Evolutionary conservation across 2,329 filamentous ascomycete genomes (phyloP).

Genomic region (Talaromyces sp.): DNA sequence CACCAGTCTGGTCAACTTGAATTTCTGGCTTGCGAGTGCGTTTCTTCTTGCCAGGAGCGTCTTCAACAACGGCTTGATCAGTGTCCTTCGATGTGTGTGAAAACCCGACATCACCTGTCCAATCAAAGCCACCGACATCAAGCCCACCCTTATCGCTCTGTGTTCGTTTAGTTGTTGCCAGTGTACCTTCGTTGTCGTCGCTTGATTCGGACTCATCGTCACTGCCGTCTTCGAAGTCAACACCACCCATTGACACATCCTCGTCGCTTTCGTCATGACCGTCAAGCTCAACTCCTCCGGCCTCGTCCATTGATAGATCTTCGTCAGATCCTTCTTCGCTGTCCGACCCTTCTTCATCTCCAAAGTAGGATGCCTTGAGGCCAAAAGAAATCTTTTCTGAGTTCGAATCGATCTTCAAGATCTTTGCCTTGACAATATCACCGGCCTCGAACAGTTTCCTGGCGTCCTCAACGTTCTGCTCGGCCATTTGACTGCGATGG

Average conservation of each 20-base stretch:
- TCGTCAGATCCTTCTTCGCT: conserved; percentile 43
- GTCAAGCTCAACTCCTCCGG: conserved; percentile 29
- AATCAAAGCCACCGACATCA: conserved; percentile 77
- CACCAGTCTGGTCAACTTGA: conserved; percentile 84
- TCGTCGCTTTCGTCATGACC: conserved; percentile 35
- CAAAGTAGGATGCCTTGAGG: conserved; percentile 88
- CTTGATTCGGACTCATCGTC: conserved; percentile 46
- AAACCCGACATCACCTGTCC: conserved; percentile 62
- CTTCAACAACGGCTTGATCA: conserved; percentile 50
- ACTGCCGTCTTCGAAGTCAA: conserved; percentile 43
- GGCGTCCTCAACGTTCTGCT: conserved; percentile 76
- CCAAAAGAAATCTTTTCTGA: conserved; percentile 83
- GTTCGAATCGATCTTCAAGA: conserved; percentile 71
- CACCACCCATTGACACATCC: conserved; percentile 39
- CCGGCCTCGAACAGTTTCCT: conserved; percentile 84
- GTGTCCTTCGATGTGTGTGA: conserved; percentile 49
- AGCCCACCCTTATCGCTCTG: conserved; percentile 53
- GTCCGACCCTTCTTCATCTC: conserved; percentile 49
- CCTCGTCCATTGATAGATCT: conserved; percentile 32
- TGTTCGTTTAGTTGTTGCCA: conserved; percentile 37
- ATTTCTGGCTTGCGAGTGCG: conserved; percentile 73
- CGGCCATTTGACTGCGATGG: conserved; percentile 87
- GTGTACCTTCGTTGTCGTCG: conserved; percentile 46
- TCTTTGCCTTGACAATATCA: conserved; percentile 86
- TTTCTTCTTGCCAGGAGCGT: conserved; percentile 60